A percentile compares a stretch with the other conserved stretches of the same genome.
phyloP scores from a whole-genome alignment of 108 stramenopile genomes.

The Skeletonema tropicum region DNA sequence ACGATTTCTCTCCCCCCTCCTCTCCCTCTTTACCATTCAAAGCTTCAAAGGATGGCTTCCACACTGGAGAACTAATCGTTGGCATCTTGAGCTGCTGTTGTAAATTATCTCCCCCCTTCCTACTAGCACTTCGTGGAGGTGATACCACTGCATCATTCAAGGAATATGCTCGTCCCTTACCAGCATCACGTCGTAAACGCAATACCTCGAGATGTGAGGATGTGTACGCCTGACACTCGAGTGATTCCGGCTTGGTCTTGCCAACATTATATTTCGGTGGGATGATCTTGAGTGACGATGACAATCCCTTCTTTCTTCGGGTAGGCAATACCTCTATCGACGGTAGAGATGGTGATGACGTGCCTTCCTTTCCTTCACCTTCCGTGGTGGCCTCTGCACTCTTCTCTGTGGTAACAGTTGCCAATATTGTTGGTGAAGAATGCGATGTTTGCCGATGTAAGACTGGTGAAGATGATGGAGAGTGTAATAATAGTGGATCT shows the following conservation, averaged over 20 bases:
- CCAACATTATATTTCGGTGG: neutral
- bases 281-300: neutral
- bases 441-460: neutral
- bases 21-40: constrained; percentile 10
- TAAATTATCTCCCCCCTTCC: neutral
- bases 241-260: neutral
- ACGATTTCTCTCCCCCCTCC: neutral
- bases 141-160: constrained; percentile 24
- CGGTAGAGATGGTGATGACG: neutral
- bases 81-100: constrained; percentile 11
- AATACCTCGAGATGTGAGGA: constrained; percentile 35
- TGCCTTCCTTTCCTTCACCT: neutral
- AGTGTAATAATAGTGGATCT: too few relatives aligned
- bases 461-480: neutral
- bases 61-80: constrained; percentile 18
- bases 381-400: neutral
- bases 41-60: constrained; percentile 23
- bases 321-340: neutral
- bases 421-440: neutral
- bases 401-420: neutral
- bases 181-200: constrained; percentile 32
- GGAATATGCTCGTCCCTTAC: constrained; percentile 29
- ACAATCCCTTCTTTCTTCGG: neutral
- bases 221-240: constrained; percentile 41
- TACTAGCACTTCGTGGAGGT: neutral